phyloP scores from a whole-genome alignment of 208 protist genomes.

The Crithidia acanthocephali region DNA sequence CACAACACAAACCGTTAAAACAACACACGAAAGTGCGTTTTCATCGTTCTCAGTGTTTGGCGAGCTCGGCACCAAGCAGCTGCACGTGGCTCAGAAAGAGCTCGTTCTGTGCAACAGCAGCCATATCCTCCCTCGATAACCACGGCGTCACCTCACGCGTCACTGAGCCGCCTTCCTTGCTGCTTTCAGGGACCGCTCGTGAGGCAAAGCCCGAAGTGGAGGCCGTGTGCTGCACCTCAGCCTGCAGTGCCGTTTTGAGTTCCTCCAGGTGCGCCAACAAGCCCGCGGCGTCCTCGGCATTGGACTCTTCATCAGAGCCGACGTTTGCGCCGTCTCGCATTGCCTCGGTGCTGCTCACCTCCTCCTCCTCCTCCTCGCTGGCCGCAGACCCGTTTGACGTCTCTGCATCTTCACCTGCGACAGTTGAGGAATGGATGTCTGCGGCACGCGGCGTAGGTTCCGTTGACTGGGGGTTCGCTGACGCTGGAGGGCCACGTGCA shows the following conservation, averaged over 20 bases:
- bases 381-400: not conserved
- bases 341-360: no score
- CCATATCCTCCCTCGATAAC: conserved; percentile 29
- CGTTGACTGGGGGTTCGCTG: no score
- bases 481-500: no score
- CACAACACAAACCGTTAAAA: not conserved
- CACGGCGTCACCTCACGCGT: not conserved
- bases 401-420: no score
- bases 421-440: no score
- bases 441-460: no score
- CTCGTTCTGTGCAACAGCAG: conserved; percentile 35
- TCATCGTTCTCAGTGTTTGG: not conserved
- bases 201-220: not conserved
- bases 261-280: conserved; percentile 23
- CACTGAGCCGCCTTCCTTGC: not conserved
- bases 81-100: conserved; percentile 47
- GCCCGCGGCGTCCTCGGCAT: not conserved
- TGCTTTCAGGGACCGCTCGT: not conserved
- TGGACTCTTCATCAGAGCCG: not conserved
- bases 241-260: conserved; percentile 16
- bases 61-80: conserved; percentile 39
- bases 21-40: no score
- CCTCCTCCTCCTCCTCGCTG: not conserved
- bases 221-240: not conserved
- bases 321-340: not conserved